Evolutionary conservation across 371 early-diverging fungal species (phyloP).

Genomic region (Saksenaea vasiformis): DNA sequence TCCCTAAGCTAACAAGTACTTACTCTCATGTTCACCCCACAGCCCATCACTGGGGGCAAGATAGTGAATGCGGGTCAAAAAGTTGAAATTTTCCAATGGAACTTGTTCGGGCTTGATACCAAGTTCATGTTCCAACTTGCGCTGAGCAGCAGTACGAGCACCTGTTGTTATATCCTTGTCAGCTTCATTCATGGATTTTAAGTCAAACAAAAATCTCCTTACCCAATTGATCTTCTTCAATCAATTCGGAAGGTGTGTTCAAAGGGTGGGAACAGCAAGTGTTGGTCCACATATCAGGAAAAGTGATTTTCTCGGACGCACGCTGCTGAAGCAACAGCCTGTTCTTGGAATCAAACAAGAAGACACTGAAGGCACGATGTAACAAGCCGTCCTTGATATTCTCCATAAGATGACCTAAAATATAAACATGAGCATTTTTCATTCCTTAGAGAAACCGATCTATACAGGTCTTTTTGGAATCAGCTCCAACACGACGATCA

Average conservation of each 20-base stretch:
- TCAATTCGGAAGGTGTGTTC: conserved; percentile 77
- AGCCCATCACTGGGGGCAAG: conserved; percentile 90
- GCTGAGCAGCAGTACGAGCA: conserved; percentile 62
- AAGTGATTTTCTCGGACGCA: conserved; percentile 95
- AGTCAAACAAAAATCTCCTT: conserved; percentile 7
- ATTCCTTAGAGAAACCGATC: not conserved
- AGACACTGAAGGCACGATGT: conserved; percentile 97
- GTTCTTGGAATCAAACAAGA: conserved; percentile 83
- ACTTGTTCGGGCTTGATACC: conserved; percentile 85
- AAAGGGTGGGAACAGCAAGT: conserved; percentile 98
- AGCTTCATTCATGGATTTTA: not conserved
- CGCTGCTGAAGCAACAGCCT: conserved; percentile 93
- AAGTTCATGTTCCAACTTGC: conserved; percentile 95
- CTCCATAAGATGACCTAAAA: conserved; percentile 84
- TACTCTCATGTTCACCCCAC: conserved; percentile 97
- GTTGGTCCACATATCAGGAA: conserved; percentile 95
- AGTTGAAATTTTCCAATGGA: conserved; percentile 81
- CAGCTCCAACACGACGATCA: conserved; percentile 84
- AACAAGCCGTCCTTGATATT: conserved; percentile 86
- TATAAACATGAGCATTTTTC: not conserved
- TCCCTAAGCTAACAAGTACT: conserved; percentile 14
- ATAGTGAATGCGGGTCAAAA: conserved; percentile 94
- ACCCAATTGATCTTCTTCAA: conserved; percentile 78
- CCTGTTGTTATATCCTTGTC: conserved; percentile 20
- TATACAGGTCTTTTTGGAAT: conserved; percentile 91